phyloP scores from a whole-genome alignment of 2,329 filamentous ascomycete species.

The Trichophyton mentagrophytes region DNA sequence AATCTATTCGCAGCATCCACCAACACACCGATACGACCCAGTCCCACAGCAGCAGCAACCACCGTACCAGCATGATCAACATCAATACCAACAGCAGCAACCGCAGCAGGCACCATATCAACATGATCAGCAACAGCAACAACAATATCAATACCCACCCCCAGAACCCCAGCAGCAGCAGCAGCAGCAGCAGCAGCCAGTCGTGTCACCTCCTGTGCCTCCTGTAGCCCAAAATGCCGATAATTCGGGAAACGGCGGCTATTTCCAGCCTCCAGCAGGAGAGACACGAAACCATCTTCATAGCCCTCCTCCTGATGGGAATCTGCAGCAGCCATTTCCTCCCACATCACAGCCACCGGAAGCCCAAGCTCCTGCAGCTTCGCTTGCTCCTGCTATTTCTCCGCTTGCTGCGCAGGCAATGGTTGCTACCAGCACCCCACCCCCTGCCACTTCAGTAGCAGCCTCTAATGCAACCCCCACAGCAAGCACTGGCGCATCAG shows the following conservation, averaged over 20 bases:
- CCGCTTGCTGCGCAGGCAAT: constrained; percentile 9
- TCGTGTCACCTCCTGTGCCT: not conserved
- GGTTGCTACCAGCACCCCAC: constrained; percentile 2
- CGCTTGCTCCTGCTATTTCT: constrained; percentile 15
- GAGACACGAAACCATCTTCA: constrained; percentile 6
- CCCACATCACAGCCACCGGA: constrained; percentile 11
- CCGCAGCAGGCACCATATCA: constrained; percentile 19
- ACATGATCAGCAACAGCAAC: constrained; percentile 23
- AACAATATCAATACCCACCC: constrained; percentile 14
- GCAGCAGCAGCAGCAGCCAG: not conserved
- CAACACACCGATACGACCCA: constrained; percentile 23
- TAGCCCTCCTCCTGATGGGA: constrained; percentile 10
- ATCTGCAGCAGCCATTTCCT: constrained; percentile 9
- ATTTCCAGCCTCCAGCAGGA: not conserved
- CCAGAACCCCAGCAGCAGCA: not conserved
- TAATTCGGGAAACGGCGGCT: not conserved
- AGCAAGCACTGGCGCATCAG: constrained; percentile 17
- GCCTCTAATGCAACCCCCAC: not conserved
- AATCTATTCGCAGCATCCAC: constrained; percentile 22
- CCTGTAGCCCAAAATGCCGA: constrained; percentile 4
- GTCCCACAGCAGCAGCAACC: constrained; percentile 12
- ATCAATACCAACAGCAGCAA: not conserved
- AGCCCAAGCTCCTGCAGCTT: constrained; percentile 13
- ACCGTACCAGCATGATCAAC: constrained; percentile 3
- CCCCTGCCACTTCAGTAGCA: constrained; percentile 4